These are phyloP conservation scores for Achaetomiella virescens DNA, from an alignment of 495 filamentous ascomycete genomes.

Conservation along the genomic window DNA sequence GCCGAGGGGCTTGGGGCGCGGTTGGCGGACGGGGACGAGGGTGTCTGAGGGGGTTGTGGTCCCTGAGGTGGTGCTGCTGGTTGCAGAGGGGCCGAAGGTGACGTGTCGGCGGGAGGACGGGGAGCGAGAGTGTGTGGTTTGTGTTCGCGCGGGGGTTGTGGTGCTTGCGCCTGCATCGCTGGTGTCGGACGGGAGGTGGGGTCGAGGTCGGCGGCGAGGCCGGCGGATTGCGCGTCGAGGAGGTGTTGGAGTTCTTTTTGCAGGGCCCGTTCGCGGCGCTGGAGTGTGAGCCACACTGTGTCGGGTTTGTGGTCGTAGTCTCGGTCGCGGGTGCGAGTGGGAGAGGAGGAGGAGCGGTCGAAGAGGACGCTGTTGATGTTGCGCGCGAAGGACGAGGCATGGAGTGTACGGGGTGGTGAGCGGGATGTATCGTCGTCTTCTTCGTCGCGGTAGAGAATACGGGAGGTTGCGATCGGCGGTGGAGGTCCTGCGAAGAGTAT, in stretches of 20 bases:
- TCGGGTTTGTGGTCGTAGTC: conserved; percentile 25
- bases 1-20: conserved; percentile 48
- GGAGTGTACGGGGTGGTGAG: not conserved
- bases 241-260: conserved; percentile 71
- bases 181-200: conserved; percentile 8
- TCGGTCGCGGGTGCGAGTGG: conserved; percentile 7
- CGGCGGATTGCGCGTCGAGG: conserved; percentile 79
- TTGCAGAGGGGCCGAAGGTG: conserved; percentile 14
- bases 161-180: conserved; percentile 36
- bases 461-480: conserved; percentile 28
- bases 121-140: conserved; percentile 2
- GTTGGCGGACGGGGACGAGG: conserved; percentile 60
- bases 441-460: conserved; percentile 26
- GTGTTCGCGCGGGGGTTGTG: conserved; percentile 31
- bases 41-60: conserved; percentile 28
- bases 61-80: not conserved
- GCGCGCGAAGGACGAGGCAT: conserved; percentile 16
- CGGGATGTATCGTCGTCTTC: conserved; percentile 17
- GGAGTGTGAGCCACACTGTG: conserved; percentile 31
- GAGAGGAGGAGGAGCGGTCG: conserved; percentile 17
- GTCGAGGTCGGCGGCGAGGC: conserved; percentile 43
- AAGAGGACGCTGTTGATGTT: conserved; percentile 31
- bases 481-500: conserved; percentile 31
- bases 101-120: conserved; percentile 15
- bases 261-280: conserved; percentile 52